Evolutionary conservation across 2,329 filamentous ascomycete species (phyloP).

Genomic region (Alternaria sp.): DNA sequence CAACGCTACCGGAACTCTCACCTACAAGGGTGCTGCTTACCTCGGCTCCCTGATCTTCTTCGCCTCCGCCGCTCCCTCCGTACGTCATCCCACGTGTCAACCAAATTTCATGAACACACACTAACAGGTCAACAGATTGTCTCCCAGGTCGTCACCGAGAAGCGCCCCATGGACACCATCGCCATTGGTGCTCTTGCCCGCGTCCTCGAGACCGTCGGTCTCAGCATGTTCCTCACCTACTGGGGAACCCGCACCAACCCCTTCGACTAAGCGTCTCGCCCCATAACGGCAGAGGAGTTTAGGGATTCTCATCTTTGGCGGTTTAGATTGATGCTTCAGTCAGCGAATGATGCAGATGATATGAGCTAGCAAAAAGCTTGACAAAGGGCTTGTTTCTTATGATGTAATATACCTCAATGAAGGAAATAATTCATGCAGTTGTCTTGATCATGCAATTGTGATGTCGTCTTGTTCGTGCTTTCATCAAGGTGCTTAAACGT

Average conservation of each 20-base stretch:
- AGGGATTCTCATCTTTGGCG: slow-evolving; percentile 28
- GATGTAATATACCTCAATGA: slow-evolving; percentile 38
- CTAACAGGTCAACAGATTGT: slow-evolving; percentile 68
- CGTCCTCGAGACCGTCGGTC: slow-evolving; percentile 89
- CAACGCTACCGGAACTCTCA: slow-evolving; percentile 93
- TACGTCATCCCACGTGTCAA: slow-evolving; percentile 57
- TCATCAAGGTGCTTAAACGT: rapidly evolving
- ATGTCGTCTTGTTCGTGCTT: not conserved
- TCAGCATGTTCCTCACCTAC: slow-evolving; percentile 92
- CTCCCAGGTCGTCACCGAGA: slow-evolving; percentile 86
- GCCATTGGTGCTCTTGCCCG: slow-evolving; percentile 84
- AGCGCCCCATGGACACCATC: slow-evolving; percentile 87
- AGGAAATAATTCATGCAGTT: slow-evolving; percentile 14
- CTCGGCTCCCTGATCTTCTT: slow-evolving; percentile 90
- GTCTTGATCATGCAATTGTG: not conserved
- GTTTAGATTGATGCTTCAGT: slow-evolving; percentile 36
- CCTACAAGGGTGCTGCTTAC: slow-evolving; percentile 97
- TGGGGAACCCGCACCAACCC: slow-evolving; percentile 96
- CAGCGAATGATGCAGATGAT: slow-evolving; percentile 27
- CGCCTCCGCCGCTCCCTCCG: slow-evolving; percentile 84
- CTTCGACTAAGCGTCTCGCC: slow-evolving; percentile 69
- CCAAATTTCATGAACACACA: not conserved
- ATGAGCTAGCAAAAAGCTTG: slow-evolving; percentile 30
- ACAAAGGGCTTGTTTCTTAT: slow-evolving; percentile 25
- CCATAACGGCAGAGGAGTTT: slow-evolving; percentile 23